These are phyloP conservation scores for Thelonectria rubi DNA, from an alignment of 2,329 filamentous ascomycete genomes.

Conservation along the genomic window DNA sequence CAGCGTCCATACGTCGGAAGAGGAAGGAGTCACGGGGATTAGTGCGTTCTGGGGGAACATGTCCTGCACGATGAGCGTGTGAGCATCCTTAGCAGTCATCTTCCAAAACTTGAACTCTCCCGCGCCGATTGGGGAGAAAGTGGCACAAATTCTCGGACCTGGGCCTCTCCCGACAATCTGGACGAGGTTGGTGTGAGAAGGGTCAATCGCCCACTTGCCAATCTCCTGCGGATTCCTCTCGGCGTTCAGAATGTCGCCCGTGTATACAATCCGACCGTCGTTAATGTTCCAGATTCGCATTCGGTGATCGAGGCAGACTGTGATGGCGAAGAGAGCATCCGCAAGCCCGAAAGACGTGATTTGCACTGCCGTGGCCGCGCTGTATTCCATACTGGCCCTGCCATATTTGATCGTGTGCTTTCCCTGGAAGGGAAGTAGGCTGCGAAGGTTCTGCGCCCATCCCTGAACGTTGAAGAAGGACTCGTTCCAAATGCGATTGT, in stretches of 20 bases:
- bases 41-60: constrained; percentile 70
- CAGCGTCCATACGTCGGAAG: constrained; percentile 80
- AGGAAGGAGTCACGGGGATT: constrained; percentile 74
- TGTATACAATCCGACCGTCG: constrained; percentile 80
- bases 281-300: constrained; percentile 89
- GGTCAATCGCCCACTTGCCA: constrained; percentile 80
- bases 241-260: constrained; percentile 79
- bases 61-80: constrained; percentile 73
- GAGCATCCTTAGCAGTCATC: constrained; percentile 70
- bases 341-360: constrained; percentile 61
- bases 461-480: constrained; percentile 77
- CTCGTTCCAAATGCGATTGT: constrained; percentile 68
- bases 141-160: constrained; percentile 70
- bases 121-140: constrained; percentile 86
- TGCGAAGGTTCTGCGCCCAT: constrained; percentile 73
- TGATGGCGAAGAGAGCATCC: constrained; percentile 69
- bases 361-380: constrained; percentile 71
- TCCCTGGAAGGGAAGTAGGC: constrained; percentile 72
- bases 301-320: constrained; percentile 87
- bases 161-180: constrained; percentile 70
- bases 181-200: constrained; percentile 79
- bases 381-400: constrained; percentile 71
- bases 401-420: constrained; percentile 71
- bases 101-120: constrained; percentile 96
- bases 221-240: constrained; percentile 72